Percentiles rank a stretch among this genome's conserved stretches.
These are phyloP conservation scores for Jackrogersella multiformis DNA, from an alignment of 495 filamentous ascomycete species.

Conservation along the genomic window DNA sequence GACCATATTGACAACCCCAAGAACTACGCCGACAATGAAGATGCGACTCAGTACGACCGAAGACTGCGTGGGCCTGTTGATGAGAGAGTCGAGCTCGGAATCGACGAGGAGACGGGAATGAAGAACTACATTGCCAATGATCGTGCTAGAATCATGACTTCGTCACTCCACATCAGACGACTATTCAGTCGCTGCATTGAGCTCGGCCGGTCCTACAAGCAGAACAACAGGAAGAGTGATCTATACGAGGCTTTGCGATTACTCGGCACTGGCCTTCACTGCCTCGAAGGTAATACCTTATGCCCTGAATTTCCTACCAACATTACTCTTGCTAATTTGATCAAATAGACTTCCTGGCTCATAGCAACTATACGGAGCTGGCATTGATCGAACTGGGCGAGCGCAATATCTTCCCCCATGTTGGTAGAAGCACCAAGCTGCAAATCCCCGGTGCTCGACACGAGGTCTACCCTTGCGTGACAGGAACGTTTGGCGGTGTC, in stretches of 20 bases:
- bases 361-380: conserved; percentile 90
- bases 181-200: conserved; percentile 77
- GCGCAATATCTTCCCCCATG: conserved; percentile 81
- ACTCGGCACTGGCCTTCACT: conserved; percentile 86
- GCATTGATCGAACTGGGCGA: conserved; percentile 87
- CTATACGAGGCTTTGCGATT: conserved; percentile 86
- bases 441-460: conserved; percentile 69
- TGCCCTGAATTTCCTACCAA: background rate
- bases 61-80: conserved; percentile 84
- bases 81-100: conserved; percentile 76
- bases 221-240: conserved; percentile 70
- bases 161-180: conserved; percentile 74
- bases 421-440: conserved; percentile 74
- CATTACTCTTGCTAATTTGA: conserved; percentile 14
- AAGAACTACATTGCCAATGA: conserved; percentile 95
- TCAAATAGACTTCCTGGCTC: conserved; percentile 77
- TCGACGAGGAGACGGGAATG: conserved; percentile 81
- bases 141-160: conserved; percentile 74
- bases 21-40: conserved; percentile 84
- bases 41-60: conserved; percentile 81
- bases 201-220: conserved; percentile 74
- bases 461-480: conserved; percentile 79
- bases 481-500: conserved; percentile 91
- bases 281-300: conserved; percentile 71
- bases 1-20: conserved; percentile 87